phyloP scores from a whole-genome alignment of 2,329 filamentous ascomycete species.

The Lecanoromycetidae sp. region DNA sequence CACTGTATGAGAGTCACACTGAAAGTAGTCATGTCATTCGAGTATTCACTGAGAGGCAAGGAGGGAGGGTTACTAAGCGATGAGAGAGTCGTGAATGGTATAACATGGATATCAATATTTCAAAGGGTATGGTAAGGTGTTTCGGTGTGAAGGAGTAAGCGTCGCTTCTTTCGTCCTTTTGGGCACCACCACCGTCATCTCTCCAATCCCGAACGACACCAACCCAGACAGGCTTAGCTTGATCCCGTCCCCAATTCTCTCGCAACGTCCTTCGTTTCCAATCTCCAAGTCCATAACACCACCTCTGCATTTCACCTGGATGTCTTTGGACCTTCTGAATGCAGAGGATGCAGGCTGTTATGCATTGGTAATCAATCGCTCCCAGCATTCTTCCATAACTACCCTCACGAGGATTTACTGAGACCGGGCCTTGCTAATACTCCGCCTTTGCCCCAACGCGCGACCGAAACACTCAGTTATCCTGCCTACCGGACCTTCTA shows the following conservation, averaged over 20 bases:
- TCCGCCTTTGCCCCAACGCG: constrained; percentile 14
- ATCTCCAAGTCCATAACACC: background rate
- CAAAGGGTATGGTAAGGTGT: too few relatives aligned
- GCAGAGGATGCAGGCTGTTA: too few relatives aligned
- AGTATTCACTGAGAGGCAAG: too few relatives aligned
- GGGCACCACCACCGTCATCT: background rate
- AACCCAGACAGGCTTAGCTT: background rate
- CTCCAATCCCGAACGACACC: background rate
- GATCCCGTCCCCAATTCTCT: constrained; percentile 5
- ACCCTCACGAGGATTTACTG: background rate
- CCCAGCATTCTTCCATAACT: background rate
- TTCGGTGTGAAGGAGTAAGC: too few relatives aligned
- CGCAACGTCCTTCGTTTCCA: background rate
- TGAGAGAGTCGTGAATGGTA: too few relatives aligned
- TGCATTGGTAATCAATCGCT: background rate
- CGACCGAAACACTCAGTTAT: constrained; percentile 13
- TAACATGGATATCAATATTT: too few relatives aligned
- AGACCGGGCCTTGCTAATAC: constrained; percentile 1
- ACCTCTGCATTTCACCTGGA: background rate
- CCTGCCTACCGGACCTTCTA: background rate
- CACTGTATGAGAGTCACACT: background rate
- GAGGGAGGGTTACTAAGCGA: too few relatives aligned
- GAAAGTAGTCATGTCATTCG: too few relatives aligned
- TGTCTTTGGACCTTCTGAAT: too few relatives aligned
- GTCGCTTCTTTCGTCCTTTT: background rate